These are phyloP conservation scores for Verruconis gallopava DNA, from an alignment of 2,329 filamentous ascomycete genomes.

Conservation along the genomic window DNA sequence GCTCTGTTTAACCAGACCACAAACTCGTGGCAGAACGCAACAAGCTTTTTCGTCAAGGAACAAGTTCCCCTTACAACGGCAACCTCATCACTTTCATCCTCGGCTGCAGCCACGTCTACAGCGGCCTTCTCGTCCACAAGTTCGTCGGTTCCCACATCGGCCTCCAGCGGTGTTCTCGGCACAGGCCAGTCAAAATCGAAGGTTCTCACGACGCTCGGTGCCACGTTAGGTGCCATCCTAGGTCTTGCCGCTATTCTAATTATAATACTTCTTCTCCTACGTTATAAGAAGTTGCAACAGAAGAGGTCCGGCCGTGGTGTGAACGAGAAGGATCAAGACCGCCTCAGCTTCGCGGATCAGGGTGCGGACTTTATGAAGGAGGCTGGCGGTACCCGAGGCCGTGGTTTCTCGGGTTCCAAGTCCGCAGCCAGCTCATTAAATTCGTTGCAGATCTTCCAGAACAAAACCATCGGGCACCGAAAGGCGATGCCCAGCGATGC, in stretches of 20 bases:
- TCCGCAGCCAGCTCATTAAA: slow-evolving; percentile 24
- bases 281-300: slow-evolving; percentile 46
- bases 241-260: slow-evolving; percentile 60
- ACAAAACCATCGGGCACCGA: slow-evolving; percentile 25
- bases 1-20: slow-evolving; percentile 62
- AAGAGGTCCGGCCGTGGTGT: slow-evolving; percentile 47
- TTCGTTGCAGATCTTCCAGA: slow-evolving; percentile 25
- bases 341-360: slow-evolving; percentile 37
- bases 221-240: slow-evolving; percentile 68
- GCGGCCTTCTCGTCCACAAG: slow-evolving; percentile 21
- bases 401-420: slow-evolving; percentile 6
- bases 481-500: slow-evolving; percentile 40
- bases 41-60: slow-evolving; percentile 42
- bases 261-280: slow-evolving; percentile 55
- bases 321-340: slow-evolving; percentile 26
- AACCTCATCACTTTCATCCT: slow-evolving; percentile 15
- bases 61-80: slow-evolving; percentile 21
- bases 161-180: slow-evolving; percentile 22
- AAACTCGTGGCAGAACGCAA: slow-evolving; percentile 68
- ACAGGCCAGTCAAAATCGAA: slow-evolving; percentile 30
- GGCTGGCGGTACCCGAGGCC: slow-evolving; percentile 29
- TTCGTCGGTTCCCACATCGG: slow-evolving; percentile 22
- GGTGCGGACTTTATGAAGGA: slow-evolving; percentile 41
- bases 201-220: slow-evolving; percentile 56
- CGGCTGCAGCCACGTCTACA: slow-evolving; percentile 17